These are phyloP conservation scores for Ogataea zsoltii DNA, from an alignment of 805 yeast species.

Conservation along the genomic window DNA sequence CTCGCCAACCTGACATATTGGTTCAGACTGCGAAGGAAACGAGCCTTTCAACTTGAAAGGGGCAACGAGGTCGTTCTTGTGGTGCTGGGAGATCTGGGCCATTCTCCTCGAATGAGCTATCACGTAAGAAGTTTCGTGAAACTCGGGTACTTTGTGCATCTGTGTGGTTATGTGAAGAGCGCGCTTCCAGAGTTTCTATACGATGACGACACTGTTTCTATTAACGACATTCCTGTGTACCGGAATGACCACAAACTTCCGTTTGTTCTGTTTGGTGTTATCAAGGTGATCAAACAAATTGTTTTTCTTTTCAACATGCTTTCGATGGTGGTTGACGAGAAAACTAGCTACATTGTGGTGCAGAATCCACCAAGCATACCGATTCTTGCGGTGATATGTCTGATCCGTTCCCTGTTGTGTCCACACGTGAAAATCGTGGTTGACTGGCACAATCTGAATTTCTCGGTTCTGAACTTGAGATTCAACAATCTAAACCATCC, in stretches of 20 bases:
- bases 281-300: slow-evolving; percentile 63
- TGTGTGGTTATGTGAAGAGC: slow-evolving; percentile 80
- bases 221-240: slow-evolving; percentile 47
- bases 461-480: slow-evolving; percentile 72
- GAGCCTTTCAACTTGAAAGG: slow-evolving; percentile 14
- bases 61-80: slow-evolving; percentile 66
- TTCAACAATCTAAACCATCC: slow-evolving; percentile 56
- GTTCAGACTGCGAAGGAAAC: slow-evolving; percentile 11
- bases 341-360: slow-evolving; percentile 64
- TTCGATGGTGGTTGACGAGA: slow-evolving; percentile 55
- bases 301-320: slow-evolving; percentile 47
- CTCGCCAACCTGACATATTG: slow-evolving; percentile 39
- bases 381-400: slow-evolving; percentile 59
- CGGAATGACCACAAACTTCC: slow-evolving; percentile 46
- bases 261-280: slow-evolving; percentile 53
- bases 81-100: slow-evolving; percentile 92
- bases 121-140: slow-evolving; percentile 80
- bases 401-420: slow-evolving; percentile 47
- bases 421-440: slow-evolving; percentile 63
- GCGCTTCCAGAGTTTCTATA: slow-evolving; percentile 50
- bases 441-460: slow-evolving; percentile 97
- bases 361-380: slow-evolving; percentile 97
- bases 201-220: slow-evolving; percentile 46
- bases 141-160: slow-evolving; percentile 69
- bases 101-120: slow-evolving; percentile 92